Base-by-base conservation (phyloP, 2,329 filamentous ascomycete species). In the Blumeria graminis region DNA sequence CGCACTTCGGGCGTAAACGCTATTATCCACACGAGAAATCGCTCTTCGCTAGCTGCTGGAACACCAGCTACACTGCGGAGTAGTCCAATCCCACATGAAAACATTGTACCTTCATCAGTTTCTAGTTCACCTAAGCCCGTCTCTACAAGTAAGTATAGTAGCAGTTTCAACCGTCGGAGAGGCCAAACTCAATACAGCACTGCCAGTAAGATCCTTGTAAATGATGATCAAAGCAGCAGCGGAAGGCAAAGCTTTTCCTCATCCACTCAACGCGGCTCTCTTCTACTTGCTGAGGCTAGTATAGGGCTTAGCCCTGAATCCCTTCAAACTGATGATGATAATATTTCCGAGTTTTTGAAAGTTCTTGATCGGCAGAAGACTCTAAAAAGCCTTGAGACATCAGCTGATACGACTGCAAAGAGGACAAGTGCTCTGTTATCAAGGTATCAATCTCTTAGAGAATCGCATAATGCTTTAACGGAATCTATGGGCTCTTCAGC, bases 401-500 rank as follows among this genome's bases (percentile, higher is more conserved):
- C 78, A 59, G 76, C 79, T 8, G 82, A 88, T 61, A 78, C 81
- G 28, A 77, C 82, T 0, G 82, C 82, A 52, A 85, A 84, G 65
- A 78, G 80, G 61, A 89, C 87, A 0, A 82, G 81, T 38, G 84
- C 85, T 45, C 85, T 90, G 61, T 74, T 94, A 43, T 84, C 81
- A 22, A 87, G 84, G 63, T 96, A 92, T 65, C 87, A 92, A 63
- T 76, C 79, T 58, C 90, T 96, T 85, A 78, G 80, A 61, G 90
- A 95, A 59, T 89, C 86, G 0, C 89, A 94, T 65, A 84, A 86
- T 57, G 84, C 80, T 5, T 75, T 98, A 43, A 93, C 87, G 0
- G 92, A 98, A 56, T 94, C 88, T 0, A 87, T 98, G 76, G 87
- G 86, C 33, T 92, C 87, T 0, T 96, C 90, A 0, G 76, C 88